Evolutionary conservation across 352 stramenopile genomes (phyloP).

Genomic region (Elongisporangium anandrum): DNA sequence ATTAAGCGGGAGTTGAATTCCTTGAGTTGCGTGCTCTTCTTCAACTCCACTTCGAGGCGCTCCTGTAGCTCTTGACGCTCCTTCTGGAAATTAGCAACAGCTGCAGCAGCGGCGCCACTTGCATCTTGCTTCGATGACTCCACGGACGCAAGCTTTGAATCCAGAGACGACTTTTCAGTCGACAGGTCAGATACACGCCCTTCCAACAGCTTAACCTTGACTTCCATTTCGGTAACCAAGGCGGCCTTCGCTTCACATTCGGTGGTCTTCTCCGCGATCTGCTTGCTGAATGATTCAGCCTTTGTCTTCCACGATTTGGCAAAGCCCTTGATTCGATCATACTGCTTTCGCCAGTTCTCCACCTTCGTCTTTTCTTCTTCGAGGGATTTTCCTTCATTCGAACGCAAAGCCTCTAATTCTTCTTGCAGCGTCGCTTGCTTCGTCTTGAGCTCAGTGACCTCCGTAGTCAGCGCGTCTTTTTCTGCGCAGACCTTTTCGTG

Average conservation of each 20-base stretch:
- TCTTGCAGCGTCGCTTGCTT: conserved; percentile 30
- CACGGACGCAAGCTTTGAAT: conserved; percentile 33
- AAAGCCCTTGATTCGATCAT: conserved; percentile 77
- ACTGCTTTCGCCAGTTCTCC: conserved; percentile 71
- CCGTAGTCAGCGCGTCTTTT: conserved; percentile 41
- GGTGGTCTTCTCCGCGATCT: conserved; percentile 66
- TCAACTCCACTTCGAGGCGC: conserved; percentile 57
- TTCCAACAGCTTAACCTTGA: conserved; percentile 29
- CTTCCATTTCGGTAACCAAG: conserved; percentile 29
- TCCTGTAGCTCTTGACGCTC: conserved; percentile 52
- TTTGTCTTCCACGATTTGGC: conserved; percentile 84
- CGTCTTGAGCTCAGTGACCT: conserved; percentile 38
- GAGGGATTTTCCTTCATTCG: conserved; percentile 36
- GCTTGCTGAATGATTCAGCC: conserved; percentile 56
- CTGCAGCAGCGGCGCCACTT: conserved; percentile 22
- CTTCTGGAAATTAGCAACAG: conserved; percentile 36
- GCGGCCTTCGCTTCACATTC: conserved; percentile 43
- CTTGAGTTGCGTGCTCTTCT: conserved; percentile 65
- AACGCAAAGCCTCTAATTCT: conserved; percentile 46
- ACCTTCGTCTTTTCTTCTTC: conserved; percentile 65
- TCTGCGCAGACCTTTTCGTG: conserved; percentile 66
- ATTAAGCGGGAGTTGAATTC: conserved; percentile 71
- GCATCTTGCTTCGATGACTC: conserved; percentile 40
- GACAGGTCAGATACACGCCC: conserved; percentile 21
- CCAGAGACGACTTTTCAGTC: conserved; percentile 36